Percentiles rank a stretch among this genome's conserved stretches.
Conservation (phyloP, 2,329 filamentous ascomycete genomes). For the Leptographium wingfieldii region DNA sequence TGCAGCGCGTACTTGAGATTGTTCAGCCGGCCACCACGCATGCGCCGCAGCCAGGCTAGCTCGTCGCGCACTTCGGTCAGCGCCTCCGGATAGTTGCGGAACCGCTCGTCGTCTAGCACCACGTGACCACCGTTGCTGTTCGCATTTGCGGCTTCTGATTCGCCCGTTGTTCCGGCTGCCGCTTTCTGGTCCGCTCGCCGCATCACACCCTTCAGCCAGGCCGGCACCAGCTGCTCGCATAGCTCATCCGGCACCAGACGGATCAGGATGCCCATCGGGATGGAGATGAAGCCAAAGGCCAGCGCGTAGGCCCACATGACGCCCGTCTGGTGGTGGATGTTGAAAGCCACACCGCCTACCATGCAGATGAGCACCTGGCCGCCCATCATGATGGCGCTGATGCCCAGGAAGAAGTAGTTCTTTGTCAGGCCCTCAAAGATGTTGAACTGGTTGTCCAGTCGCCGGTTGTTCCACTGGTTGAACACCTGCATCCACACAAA, state of each 20-base stretch:
- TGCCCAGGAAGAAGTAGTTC: constrained; percentile 82
- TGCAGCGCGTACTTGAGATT: constrained; percentile 67
- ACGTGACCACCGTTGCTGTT: constrained; percentile 15
- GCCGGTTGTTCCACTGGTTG: constrained; percentile 94
- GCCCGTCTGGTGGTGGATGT: constrained; percentile 55
- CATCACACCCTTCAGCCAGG: constrained; percentile 36
- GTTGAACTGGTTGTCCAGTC: constrained; percentile 89
- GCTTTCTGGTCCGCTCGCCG: constrained; percentile 12
- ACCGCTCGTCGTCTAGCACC: constrained; percentile 36
- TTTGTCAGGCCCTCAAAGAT: constrained; percentile 78
- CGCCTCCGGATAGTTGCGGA: constrained; percentile 56
- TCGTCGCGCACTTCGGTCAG: constrained; percentile 68
- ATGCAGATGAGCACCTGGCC: constrained; percentile 85
- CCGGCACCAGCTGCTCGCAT: constrained; percentile 38
- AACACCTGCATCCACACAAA: constrained; percentile 99
- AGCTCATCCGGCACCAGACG: constrained; percentile 70
- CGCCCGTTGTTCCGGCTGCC: neutral
- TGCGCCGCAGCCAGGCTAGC: constrained; percentile 64
- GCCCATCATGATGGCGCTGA: constrained; percentile 77
- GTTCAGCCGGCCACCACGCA: constrained; percentile 73
- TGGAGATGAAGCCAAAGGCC: constrained; percentile 68
- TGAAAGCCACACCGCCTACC: constrained; percentile 71
- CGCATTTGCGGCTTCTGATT: no score
- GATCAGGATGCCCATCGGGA: constrained; percentile 70
- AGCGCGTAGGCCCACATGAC: constrained; percentile 81